phyloP scores from a whole-genome alignment of 2,329 filamentous ascomycete species.

The Colletotrichum limetticola region DNA sequence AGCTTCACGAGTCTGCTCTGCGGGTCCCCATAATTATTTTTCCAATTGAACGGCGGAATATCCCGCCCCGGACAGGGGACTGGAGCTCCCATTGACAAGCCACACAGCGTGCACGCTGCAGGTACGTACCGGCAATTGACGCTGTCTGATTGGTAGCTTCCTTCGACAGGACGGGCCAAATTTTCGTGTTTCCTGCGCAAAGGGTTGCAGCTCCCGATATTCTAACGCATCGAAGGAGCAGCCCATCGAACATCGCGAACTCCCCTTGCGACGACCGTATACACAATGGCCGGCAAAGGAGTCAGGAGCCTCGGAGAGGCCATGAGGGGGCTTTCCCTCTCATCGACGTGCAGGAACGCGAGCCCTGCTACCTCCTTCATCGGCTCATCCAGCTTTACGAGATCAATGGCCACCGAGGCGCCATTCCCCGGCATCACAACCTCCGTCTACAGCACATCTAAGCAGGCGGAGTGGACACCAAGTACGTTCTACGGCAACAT shows the following conservation, averaged over 20 bases:
- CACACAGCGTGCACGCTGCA: not conserved
- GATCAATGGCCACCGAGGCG: constrained; percentile 67
- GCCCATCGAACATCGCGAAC: constrained; percentile 14
- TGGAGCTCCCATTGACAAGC: constrained; percentile 13
- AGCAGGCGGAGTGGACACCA: constrained; percentile 56
- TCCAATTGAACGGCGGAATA: constrained; percentile 34
- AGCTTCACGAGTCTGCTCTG: constrained; percentile 27
- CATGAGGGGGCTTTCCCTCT: constrained; percentile 60
- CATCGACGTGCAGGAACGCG: constrained; percentile 50
- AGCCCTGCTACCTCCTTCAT: constrained; percentile 51
- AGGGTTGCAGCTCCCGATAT: constrained; percentile 6
- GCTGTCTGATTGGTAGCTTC: constrained; percentile 26
- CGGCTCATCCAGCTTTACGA: constrained; percentile 48
- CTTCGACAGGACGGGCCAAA: constrained; percentile 31
- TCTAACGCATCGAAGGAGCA: constrained; percentile 5
- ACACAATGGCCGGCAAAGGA: constrained; percentile 58
- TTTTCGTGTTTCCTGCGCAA: constrained; percentile 31
- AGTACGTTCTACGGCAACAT: constrained; percentile 44
- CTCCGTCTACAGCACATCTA: constrained; percentile 47
- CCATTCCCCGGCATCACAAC: constrained; percentile 50
- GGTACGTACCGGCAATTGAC: constrained; percentile 21
- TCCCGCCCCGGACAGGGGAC: constrained; percentile 30
- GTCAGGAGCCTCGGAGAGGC: constrained; percentile 63
- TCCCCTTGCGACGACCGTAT: constrained; percentile 20
- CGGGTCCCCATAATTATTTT: constrained; percentile 34